Base-by-base conservation (phyloP, 2,329 filamentous ascomycete genomes). In the Lasiodiplodia hormozganensis region DNA sequence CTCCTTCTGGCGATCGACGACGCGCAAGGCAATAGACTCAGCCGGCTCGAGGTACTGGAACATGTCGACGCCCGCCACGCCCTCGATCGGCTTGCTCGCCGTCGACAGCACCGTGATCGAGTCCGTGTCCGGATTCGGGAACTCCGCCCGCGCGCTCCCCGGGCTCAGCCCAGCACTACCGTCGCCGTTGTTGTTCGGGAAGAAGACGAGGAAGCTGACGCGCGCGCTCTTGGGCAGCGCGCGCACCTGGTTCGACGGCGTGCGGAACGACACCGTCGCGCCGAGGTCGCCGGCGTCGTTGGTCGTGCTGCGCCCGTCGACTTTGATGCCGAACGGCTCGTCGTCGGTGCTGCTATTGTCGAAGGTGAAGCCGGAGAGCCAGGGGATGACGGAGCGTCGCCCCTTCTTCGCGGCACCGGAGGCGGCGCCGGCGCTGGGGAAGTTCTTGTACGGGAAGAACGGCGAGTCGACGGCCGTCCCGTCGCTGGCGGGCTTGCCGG, bases 151-250 rank as follows among this genome's bases (percentile, higher is more conserved):
- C 10, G n/a, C 28, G 3, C 31, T 16, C 0, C 11, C 49, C 4
- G 18, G 34, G 51, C 62, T 54, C 21, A 65, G 51, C 1, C 62
- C 31, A 8, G 52, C 12, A 5, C 28, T 28, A 5, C 28, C 28
- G n/a, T 25, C 40, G 16, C 2, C 4, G 40, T 7, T 18, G 5
- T 54, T 51, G 43, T 25, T 14, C 2, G 10, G 21, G 3, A 43
- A 18, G 34, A 65, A 65, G 6, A 36, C n/a, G 21, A 65, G 12
- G n/a, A 65, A 38, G 21, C 18, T 56, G 49, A 65, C 47, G 12
- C 51, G 51, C 4, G 31, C 62, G 11, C 8, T 28, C 11, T 23
- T 16, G 12, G 62, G 62, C 49, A 65, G 21, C 34, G 8, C 16
- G 16, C 10, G 14, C 47, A 65, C 62, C 7, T 7, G 18, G 2